phyloP scores from a whole-genome alignment of 2,329 filamentous ascomycete genomes.

The Pseudocercospora musae region DNA sequence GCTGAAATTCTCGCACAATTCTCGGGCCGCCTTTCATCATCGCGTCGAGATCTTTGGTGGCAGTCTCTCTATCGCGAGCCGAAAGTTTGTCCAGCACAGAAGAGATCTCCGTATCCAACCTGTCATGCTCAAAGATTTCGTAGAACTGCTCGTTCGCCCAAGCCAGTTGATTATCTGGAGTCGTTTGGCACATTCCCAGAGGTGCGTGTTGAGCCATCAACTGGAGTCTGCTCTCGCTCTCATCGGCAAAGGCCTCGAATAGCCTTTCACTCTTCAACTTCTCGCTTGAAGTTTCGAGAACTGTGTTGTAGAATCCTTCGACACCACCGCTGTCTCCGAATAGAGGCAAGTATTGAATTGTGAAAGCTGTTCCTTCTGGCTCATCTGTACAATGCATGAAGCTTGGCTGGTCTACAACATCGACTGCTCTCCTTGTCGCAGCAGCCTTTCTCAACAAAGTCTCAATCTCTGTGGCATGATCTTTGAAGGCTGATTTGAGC shows the following conservation, averaged over 20 bases:
- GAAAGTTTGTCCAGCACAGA: not conserved
- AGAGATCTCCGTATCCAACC: slow-evolving; percentile 9
- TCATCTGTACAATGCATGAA: slow-evolving; percentile 17
- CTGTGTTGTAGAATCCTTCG: slow-evolving; percentile 26
- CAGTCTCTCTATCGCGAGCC: not conserved
- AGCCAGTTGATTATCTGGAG: slow-evolving; percentile 32
- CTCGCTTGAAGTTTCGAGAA: slow-evolving; percentile 19
- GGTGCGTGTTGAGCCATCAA: slow-evolving; percentile 40
- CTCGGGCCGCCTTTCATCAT: slow-evolving; percentile 10
- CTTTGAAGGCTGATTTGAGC: slow-evolving; percentile 11
- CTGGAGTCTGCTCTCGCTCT: slow-evolving; percentile 36
- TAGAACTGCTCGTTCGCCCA: slow-evolving; percentile 40
- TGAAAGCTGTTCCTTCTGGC: slow-evolving; percentile 25
- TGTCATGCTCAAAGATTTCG: slow-evolving; percentile 23
- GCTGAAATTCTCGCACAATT: slow-evolving; percentile 15
- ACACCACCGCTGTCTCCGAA: slow-evolving; percentile 19
- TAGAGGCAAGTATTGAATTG: slow-evolving; percentile 24
- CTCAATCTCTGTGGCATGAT: not conserved
- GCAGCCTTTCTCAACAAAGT: slow-evolving; percentile 10
- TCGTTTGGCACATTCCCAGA: slow-evolving; percentile 38
- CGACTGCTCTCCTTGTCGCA: slow-evolving; percentile 17
- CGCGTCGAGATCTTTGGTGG: not conserved
- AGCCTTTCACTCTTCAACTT: slow-evolving; percentile 4
- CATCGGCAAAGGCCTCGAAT: not conserved
- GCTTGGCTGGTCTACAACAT: slow-evolving; percentile 18